Evolutionary conservation across 352 stramenopile species (phyloP), one percentile per base, ranked within the genome.

Genomic region (Pythium utonaiense): DNA sequence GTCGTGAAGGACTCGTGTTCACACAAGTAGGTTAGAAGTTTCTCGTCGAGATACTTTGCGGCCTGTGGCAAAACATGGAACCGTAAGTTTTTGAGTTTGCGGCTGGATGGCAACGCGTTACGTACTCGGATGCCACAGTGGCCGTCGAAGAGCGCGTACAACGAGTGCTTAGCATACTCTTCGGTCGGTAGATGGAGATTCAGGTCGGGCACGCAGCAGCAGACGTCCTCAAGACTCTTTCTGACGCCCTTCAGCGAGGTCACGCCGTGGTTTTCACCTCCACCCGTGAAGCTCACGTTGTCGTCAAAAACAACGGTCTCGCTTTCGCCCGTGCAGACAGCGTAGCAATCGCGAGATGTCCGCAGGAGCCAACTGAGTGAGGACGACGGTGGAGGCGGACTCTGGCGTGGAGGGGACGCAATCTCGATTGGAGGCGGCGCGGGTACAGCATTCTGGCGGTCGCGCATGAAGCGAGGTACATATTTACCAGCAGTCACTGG

Each of bases 81-180:
- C 28, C 28, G 52, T 51, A 14, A 38, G 44, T 47, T 42, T 16
- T 33, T 9, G 28, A 10, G 28, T 33, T 9, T 33, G 28, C 12
- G 19, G 3, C 7, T 19, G 50, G 14, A 55, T 6, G 40, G 25
- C 16, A 5, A 8, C 22, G 31, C 12, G 21, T 8, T 5, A 54
- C 75, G 30, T 78, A 94, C 85, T 54, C 77, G 73, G 31, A 90
- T 81, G 27, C 86, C 86, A 47, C 80, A 88, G 44, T 95, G 86
- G 3, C 86, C 86, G 60, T 95, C 86, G 73, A 93, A 95, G 41
- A 95, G 67, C 22, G 83, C 81, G 57, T 93, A 95, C 45, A 93
- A 70, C 21, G 83, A 77, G 50, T 93, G 83, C 44, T 74, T 80
- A 17, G 79, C 62, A 49, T 73, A 80, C 45, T 76, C 62, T 7